These are phyloP conservation scores for Adansonia grandidieri DNA, from an alignment of 441 rosid species.

Conservation along the genomic window DNA sequence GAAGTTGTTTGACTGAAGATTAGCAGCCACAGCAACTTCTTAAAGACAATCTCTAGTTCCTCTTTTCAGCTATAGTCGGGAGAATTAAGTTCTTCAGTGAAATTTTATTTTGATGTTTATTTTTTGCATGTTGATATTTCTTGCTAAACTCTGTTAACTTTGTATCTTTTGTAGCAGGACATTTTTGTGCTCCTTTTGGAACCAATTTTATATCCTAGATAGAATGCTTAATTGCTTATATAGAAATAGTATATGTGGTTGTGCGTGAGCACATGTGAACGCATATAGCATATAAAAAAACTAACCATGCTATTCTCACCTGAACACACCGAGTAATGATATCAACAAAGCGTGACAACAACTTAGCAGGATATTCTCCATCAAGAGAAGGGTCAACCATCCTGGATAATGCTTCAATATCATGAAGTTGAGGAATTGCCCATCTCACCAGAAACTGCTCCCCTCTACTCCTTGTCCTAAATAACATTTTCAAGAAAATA, in stretches of 20 bases:
- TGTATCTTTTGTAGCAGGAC: background rate
- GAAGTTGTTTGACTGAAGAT: background rate
- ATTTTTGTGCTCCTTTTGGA: background rate
- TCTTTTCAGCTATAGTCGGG: background rate
- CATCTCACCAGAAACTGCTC: slow-evolving; percentile 95
- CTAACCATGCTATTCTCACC: slow-evolving; percentile 47
- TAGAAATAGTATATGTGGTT: too few species aligned
- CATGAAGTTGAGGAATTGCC: slow-evolving; percentile 95
- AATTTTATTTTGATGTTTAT: background rate
- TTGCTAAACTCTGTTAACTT: background rate
- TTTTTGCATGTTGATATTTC: background rate
- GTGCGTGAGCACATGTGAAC: background rate
- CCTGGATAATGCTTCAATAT: slow-evolving; percentile 80
- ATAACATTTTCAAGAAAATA: slow-evolving; percentile 21
- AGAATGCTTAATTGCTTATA: background rate
- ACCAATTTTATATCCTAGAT: too few species aligned
- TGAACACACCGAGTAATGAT: slow-evolving; percentile 88
- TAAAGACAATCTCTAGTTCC: background rate
- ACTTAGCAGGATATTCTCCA: slow-evolving; percentile 82
- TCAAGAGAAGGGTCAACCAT: slow-evolving; percentile 94
- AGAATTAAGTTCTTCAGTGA: background rate
- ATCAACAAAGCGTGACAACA: slow-evolving; percentile 88
- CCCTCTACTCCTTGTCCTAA: slow-evolving; percentile 65
- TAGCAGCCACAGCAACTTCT: background rate
- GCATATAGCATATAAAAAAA: background rate